Conservation (phyloP, 495 filamentous ascomycete genomes). For the Talaromyces wortmannii region DNA sequence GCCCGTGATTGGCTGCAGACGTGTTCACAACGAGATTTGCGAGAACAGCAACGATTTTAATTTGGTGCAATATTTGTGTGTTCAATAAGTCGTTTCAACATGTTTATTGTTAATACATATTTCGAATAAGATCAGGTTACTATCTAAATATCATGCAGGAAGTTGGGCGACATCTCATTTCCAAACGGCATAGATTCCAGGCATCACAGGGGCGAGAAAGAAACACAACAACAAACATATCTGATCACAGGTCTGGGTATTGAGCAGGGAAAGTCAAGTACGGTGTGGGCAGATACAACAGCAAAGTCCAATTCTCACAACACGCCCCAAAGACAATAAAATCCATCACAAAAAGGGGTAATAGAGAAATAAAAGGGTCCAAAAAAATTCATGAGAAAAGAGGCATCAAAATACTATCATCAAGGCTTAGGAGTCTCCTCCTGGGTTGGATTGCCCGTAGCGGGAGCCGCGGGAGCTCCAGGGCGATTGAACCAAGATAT, state of each 20-base stretch:
- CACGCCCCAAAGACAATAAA: not conserved
- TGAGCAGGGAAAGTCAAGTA: not conserved
- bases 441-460: not conserved
- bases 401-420: constrained; percentile 1
- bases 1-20: not conserved
- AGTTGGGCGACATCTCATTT: not conserved
- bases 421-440: constrained; percentile 1
- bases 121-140: not conserved
- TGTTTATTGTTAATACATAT: not conserved
- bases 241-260: constrained; percentile 6
- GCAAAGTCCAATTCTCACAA: not conserved
- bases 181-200: not conserved
- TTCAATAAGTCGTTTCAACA: too few species aligned
- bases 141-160: not conserved
- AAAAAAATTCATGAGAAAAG: not conserved
- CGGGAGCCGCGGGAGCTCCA: not conserved
- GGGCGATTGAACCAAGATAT: constrained; percentile 48
- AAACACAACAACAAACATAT: not conserved
- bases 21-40: not conserved
- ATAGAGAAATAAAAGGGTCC: not conserved
- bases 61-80: too few species aligned
- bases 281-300: not conserved
- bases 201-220: not conserved
- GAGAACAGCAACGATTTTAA: not conserved
- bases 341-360: not conserved